Conservation (phyloP, 495 filamentous ascomycete species). For the Aspergillus heteromorphus region DNA sequence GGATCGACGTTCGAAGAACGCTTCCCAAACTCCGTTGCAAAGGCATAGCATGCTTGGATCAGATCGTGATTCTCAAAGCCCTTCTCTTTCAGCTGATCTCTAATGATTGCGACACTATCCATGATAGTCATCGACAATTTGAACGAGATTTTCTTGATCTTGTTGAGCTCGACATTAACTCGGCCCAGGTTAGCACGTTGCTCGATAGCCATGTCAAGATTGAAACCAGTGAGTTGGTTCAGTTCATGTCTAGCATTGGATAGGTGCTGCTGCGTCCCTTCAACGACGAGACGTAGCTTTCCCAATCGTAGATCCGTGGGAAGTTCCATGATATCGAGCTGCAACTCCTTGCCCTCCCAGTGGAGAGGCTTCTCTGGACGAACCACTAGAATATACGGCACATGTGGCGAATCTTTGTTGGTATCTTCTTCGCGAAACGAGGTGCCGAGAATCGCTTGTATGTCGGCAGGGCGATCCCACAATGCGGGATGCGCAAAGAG, state of each 20-base stretch:
- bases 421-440: slow-evolving; percentile 75
- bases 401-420: slow-evolving; percentile 59
- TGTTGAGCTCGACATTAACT: slow-evolving; percentile 85
- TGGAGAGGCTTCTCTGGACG: slow-evolving; percentile 70
- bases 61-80: slow-evolving; percentile 89
- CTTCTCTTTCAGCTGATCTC: slow-evolving; percentile 64
- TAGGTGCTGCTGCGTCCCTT: slow-evolving; percentile 75
- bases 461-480: slow-evolving; percentile 66
- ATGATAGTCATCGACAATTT: slow-evolving; percentile 98
- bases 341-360: slow-evolving; percentile 78
- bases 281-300: slow-evolving; percentile 82
- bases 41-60: slow-evolving; percentile 98
- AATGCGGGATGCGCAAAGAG: slow-evolving; percentile 81
- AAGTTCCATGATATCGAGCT: slow-evolving; percentile 65
- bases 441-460: slow-evolving; percentile 79
- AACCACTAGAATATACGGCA: slow-evolving; percentile 80
- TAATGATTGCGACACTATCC: slow-evolving; percentile 93
- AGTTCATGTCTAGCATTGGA: slow-evolving; percentile 73
- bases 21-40: slow-evolving; percentile 96
- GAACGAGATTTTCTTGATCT: slow-evolving; percentile 93
- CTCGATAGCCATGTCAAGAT: slow-evolving; percentile 83
- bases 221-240: slow-evolving; percentile 67
- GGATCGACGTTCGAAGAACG: slow-evolving; percentile 88
- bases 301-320: slow-evolving; percentile 81
- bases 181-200: slow-evolving; percentile 88